Evolutionary conservation across 2,329 filamentous ascomycete species (phyloP).

Genomic region (Alternaria triticina): DNA sequence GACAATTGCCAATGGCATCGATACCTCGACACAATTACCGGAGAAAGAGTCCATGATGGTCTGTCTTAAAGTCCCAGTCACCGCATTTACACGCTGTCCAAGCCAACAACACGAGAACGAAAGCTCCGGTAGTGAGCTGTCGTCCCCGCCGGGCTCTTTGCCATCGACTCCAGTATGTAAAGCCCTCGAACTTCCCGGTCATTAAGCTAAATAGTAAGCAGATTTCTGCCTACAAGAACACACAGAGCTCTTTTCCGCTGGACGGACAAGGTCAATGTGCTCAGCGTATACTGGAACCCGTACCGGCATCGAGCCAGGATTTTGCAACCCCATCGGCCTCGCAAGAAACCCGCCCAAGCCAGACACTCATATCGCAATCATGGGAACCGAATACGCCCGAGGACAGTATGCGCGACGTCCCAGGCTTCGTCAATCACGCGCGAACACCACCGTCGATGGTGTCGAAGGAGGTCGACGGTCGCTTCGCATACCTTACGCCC

Average conservation of each 20-base stretch:
- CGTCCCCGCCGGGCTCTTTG: background rate
- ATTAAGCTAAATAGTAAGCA: background rate
- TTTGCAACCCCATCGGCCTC: background rate
- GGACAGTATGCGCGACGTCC: background rate
- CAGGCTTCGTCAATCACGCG: background rate
- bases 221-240: background rate
- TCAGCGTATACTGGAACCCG: background rate
- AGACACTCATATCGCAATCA: background rate
- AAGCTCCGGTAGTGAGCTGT: background rate
- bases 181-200: background rate
- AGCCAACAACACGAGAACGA: background rate
- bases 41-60: background rate
- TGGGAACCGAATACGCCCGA: background rate
- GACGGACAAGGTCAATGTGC: background rate
- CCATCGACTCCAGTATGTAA: background rate
- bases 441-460: background rate
- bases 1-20: background rate
- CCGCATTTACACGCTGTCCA: background rate
- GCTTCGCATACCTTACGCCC: conserved; percentile 1
- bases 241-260: background rate
- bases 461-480: background rate
- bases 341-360: background rate
- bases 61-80: background rate
- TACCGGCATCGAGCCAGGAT: conserved; percentile 3
- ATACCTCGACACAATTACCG: background rate